These are phyloP conservation scores for Kwoniella mangroviensis DNA, from an alignment of 768 basidiomycete genomes.

Conservation along the genomic window DNA sequence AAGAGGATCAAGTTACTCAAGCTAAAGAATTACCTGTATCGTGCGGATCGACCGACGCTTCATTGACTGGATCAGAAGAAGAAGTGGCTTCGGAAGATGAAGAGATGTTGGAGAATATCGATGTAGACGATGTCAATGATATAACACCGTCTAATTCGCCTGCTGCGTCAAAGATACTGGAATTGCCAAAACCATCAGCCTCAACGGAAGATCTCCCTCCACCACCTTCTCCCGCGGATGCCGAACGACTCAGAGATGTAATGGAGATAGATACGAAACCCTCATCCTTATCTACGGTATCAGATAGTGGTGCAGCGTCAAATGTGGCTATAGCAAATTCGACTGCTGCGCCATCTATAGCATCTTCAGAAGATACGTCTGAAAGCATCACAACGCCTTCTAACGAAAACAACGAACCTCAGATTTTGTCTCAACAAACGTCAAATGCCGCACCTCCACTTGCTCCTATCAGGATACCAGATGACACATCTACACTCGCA, in stretches of 20 bases:
- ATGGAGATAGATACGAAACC: constrained; percentile 40
- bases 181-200: neutral
- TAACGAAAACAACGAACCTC: neutral
- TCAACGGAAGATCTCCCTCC: constrained; percentile 31
- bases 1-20: constrained; percentile 75
- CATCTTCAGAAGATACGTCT: constrained; percentile 20
- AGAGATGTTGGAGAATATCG: constrained; percentile 40
- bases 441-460: neutral
- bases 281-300: constrained; percentile 27
- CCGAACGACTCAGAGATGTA: constrained; percentile 42
- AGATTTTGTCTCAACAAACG: too few species aligned
- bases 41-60: constrained; percentile 52
- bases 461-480: constrained; percentile 1
- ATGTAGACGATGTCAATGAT: constrained; percentile 29
- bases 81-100: constrained; percentile 41
- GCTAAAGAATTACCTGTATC: constrained; percentile 57
- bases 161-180: constrained; percentile 17
- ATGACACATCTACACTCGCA: constrained; percentile 36
- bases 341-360: constrained; percentile 38
- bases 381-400: neutral
- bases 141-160: constrained; percentile 38
- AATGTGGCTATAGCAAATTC: constrained; percentile 47
- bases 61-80: constrained; percentile 43
- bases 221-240: constrained; percentile 48
- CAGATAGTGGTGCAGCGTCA: constrained; percentile 40